Conservation (phyloP, 768 basidiomycete genomes). For the Tubosaeta sp. region DNA sequence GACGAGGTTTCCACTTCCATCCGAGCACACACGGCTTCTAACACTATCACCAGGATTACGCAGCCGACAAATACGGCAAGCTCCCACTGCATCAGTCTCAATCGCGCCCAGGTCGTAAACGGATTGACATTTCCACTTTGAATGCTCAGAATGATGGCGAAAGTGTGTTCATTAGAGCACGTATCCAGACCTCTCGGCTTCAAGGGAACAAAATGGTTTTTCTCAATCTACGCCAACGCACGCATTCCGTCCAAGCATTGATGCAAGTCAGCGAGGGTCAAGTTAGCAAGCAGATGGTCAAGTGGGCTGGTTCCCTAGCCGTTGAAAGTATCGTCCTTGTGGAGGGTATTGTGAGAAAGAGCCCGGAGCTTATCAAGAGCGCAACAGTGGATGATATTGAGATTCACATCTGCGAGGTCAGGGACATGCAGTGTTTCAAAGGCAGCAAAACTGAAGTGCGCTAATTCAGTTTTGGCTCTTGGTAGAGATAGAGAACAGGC, state of each 20-base stretch:
- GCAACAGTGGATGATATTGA: conserved; percentile 86
- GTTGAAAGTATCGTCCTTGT: conserved; percentile 91
- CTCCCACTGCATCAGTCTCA: conserved; percentile 92
- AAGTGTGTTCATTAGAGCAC: conserved; percentile 78
- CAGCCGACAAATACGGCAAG: conserved; percentile 76
- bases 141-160: conserved; percentile 62
- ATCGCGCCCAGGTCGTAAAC: conserved; percentile 56
- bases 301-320: conserved; percentile 75
- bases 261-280: conserved; percentile 65
- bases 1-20: conserved; percentile 39
- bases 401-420: conserved; percentile 76
- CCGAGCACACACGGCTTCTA: conserved; percentile 33
- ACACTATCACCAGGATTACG: conserved; percentile 56
- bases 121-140: conserved; percentile 63
- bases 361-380: conserved; percentile 85
- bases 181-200: conserved; percentile 86
- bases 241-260: conserved; percentile 82
- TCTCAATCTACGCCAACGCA: conserved; percentile 85
- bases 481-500: conserved; percentile 69
- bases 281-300: conserved; percentile 96
- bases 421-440: conserved; percentile 7
- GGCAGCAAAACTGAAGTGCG: background rate
- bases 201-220: conserved; percentile 97
- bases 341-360: conserved; percentile 75
- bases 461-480: conserved; percentile 67